Base-by-base conservation (phyloP, 176 grass and related monocot genomes). In the Puccinellia tenuiflora region DNA sequence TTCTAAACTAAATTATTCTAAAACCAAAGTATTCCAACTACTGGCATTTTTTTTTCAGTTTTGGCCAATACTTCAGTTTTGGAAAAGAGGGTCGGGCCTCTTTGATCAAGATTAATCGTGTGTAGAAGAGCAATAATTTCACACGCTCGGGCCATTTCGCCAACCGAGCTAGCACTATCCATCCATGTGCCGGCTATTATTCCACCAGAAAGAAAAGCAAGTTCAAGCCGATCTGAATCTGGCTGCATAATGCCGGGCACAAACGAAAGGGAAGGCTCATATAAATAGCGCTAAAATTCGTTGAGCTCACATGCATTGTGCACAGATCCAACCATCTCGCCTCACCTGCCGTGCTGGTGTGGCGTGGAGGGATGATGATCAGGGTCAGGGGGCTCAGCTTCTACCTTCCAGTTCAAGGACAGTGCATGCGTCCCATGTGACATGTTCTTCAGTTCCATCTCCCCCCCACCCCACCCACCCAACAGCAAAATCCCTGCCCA, bases 361-460 rank as follows among this genome's bases (percentile, higher is more conserved):
- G 79, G 67, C 43, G 67, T 22, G 65, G 34, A 28, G 53, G 62
- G 77, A 74, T 59, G 84, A 84, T 61, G 80, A 79, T 46, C 69
- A 47, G 78, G n/a, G n/a, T n/a, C n/a, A n/a, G n/a, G 40, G 48
- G 16, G 78, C 11, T 3, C 76, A 57, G 43, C 62, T 71, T 22
- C 69, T 10, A 22, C 68, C 42, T 73, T 73, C n/a, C n/a, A n/a
- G n/a, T n/a, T n/a, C n/a, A n/a, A n/a, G n/a, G 78, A 86, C 83
- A 77, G n/a, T 42, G 85, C 52, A 67, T 75, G 80, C 84, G 67
- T 75, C 84, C 88, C 88, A 90, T 90, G 88, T 90, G 88, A 90
- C 47, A 84, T 87, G 84, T 90, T 90, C 79, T 66, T 90, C 73
- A 45, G 73, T 29, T 90, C 38, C 88, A 59, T 20, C 46, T 29